These are phyloP conservation scores for Massariosphaeria phaeospora DNA, from an alignment of 495 filamentous ascomycete species.

Conservation along the genomic window DNA sequence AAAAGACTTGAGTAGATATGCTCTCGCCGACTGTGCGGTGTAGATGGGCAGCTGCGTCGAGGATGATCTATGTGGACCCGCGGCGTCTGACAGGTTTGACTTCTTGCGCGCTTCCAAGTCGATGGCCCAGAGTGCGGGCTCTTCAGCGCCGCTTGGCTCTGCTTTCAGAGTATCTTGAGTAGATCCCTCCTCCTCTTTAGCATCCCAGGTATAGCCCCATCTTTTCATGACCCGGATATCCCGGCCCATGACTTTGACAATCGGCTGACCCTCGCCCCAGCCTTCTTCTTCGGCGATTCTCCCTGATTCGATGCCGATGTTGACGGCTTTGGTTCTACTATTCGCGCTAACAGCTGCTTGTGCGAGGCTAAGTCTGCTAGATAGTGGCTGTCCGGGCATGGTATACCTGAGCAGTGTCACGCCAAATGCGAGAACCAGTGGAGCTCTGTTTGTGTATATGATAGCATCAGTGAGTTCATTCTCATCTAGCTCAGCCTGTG, in stretches of 20 bases:
- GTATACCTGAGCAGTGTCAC: constrained; percentile 67
- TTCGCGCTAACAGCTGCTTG: constrained; percentile 77
- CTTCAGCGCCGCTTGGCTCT: constrained; percentile 31
- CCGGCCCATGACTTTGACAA: constrained; percentile 62
- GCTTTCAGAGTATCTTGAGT: constrained; percentile 33
- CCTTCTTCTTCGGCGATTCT: constrained; percentile 64
- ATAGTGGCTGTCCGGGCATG: constrained; percentile 78
- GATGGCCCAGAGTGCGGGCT: constrained; percentile 67
- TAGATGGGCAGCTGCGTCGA: constrained; percentile 56
- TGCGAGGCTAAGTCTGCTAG: constrained; percentile 69
- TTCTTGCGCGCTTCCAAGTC: constrained; percentile 64
- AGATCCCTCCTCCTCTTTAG: constrained; percentile 38
- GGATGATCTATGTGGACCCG: constrained; percentile 20
- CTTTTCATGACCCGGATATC: constrained; percentile 69
- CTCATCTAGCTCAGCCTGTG: constrained; percentile 51
- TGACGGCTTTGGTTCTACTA: constrained; percentile 67
- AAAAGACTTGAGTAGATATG: constrained; percentile 59
- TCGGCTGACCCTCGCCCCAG: constrained; percentile 70
- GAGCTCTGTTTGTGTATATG: constrained; percentile 71
- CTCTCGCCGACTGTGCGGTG: constrained; percentile 57
- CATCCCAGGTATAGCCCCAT: constrained; percentile 67
- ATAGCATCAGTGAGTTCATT: constrained; percentile 53
- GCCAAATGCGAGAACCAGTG: constrained; percentile 75
- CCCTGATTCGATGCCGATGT: constrained; percentile 63
- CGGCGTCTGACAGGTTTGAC: constrained; percentile 34